phyloP scores from a whole-genome alignment of 139 green algal genomes.

The Chlamydomonas incerta region DNA sequence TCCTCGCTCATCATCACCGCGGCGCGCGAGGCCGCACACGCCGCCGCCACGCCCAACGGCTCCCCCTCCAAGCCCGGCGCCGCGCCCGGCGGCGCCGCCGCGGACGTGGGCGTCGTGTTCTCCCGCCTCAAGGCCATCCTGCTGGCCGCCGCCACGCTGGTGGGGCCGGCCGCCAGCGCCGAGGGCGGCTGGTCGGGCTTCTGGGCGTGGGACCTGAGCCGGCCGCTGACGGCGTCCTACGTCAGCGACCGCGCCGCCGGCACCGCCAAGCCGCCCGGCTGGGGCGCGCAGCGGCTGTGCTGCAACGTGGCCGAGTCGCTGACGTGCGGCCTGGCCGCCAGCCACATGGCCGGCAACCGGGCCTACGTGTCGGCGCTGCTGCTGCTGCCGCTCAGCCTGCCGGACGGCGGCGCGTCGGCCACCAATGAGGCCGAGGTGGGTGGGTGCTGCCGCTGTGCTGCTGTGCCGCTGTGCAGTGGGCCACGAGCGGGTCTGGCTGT shows the following conservation, averaged over 20 bases:
- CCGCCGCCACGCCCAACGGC: neutral
- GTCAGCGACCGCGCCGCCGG: neutral
- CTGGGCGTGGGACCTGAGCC: constrained; percentile 48
- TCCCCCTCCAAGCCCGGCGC: neutral
- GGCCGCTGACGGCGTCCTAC: constrained; percentile 29
- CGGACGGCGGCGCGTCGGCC: neutral
- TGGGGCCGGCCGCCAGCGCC: neutral
- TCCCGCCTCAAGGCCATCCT: constrained; percentile 45
- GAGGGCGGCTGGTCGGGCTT: neutral
- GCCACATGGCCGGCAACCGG: neutral
- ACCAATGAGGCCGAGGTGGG: neutral
- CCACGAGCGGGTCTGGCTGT: too few species aligned
- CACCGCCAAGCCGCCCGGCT: neutral
- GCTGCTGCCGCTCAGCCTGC: constrained; percentile 44
- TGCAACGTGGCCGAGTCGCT: constrained; percentile 46
- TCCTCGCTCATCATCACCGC: constrained; percentile 30
- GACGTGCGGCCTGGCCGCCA: constrained; percentile 18
- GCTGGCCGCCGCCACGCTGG: constrained; percentile 30
- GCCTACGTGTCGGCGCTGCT: constrained; percentile 40
- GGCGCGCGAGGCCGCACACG: neutral
- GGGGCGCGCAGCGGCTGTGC: constrained; percentile 48
- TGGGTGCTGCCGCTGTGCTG: too few species aligned
- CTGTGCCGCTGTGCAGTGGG: too few species aligned
- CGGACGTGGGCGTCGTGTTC: constrained; percentile 35
- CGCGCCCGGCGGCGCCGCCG: neutral